Evolutionary conservation across 2,329 filamentous ascomycete species (phyloP), one percentile per base, ranked within the genome.

Genomic region (Pestalotiopsis sp.): DNA sequence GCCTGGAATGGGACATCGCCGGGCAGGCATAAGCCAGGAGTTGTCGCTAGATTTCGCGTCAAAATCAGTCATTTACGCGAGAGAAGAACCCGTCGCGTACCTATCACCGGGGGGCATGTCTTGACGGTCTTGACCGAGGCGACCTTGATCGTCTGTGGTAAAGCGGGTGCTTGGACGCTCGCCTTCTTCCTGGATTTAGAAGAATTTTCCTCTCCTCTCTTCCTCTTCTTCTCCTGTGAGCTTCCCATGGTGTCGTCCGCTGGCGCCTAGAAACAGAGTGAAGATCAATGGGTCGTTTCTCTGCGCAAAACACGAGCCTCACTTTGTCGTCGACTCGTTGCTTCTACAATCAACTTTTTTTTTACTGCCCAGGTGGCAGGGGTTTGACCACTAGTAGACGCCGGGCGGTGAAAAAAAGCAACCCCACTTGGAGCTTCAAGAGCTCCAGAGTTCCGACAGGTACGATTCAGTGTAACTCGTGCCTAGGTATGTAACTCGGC

Each of bases 81-180:
- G 22, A 14, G 17, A 13, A n/a, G 2, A 35, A 30, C 13, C 17
- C 10, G 26, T 20, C 66, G 30, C 44, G 70, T 84, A 88, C 85
- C 85, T 78, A 88, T 80, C 35, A 88, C 79, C 2, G 87, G 87
- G 22, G 86, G 84, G 73, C 81, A 86, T 71, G 78, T 78, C 69
- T 81, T 81, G 20, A 81, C 79, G 68, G 79, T 78, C 30, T 83
- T 77, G 14, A 87, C 74, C 1, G 85, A 81, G 39, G 83, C 81
- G 38, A 89, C 79, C 56, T 78, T 82, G 66, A 85, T 78, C 40
- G 76, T 79, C 26, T 66, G 70, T 14, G 79, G 70, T 61, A 79
- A 73, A 17, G 78, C 70, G n/a, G 78, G 75, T 52, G 75, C 64
- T 57, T 84, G 79, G 55, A 86, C 78, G 60, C 81, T 79, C n/a